Evolutionary conservation across 2,329 filamentous ascomycete species (phyloP).

Genomic region (Pseudogymnoascus sp.): DNA sequence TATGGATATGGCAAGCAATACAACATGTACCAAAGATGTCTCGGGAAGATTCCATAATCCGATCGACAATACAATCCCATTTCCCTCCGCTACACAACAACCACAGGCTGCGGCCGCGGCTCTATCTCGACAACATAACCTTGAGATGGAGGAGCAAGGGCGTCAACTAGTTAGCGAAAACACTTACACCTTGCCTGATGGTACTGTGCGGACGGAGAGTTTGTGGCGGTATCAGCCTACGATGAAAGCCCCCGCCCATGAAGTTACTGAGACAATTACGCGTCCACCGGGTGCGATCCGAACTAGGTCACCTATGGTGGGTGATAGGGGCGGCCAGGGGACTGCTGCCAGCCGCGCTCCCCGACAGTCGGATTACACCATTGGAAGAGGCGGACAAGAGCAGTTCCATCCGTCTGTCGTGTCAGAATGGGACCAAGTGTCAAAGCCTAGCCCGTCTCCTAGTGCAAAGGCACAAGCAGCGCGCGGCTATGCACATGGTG

Average conservation of each 20-base stretch:
- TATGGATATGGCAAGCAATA: not conserved
- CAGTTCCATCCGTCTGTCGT: not conserved
- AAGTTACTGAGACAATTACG: not conserved
- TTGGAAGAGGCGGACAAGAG: not conserved
- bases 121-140: not conserved
- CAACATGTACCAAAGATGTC: not conserved
- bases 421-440: constrained; percentile 4
- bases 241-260: not conserved
- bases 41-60: not conserved
- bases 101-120: not conserved
- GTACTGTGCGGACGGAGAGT: constrained; percentile 3
- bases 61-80: not conserved
- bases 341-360: not conserved
- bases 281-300: not conserved
- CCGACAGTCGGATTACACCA: not conserved
- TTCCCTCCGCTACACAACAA: not conserved
- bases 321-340: not conserved
- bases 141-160: not conserved
- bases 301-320: not conserved
- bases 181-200: not conserved
- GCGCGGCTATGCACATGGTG: not conserved
- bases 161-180: constrained; percentile 2
- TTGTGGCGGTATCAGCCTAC: constrained; percentile 1
- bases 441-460: not conserved
- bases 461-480: not conserved